Evolutionary conservation across 305 asterid genomes (phyloP).

Genomic region (Solanum hybrid): DNA sequence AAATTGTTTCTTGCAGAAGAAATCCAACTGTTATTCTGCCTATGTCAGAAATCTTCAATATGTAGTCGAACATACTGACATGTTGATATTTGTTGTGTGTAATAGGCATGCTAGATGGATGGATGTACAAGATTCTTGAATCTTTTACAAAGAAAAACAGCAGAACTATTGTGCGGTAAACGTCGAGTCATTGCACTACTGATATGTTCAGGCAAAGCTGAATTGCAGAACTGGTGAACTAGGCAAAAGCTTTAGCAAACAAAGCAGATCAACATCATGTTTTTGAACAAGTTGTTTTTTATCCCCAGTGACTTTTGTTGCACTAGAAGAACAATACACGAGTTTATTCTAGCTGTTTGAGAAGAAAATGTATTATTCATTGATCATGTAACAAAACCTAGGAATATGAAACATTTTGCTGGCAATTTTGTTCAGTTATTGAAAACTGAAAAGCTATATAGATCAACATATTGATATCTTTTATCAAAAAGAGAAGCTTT

Average conservation of each 20-base stretch:
- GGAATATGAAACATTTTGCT: background rate
- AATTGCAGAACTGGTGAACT: background rate
- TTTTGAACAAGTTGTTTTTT: background rate
- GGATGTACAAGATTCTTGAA: slow-evolving; percentile 80
- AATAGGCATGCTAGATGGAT: slow-evolving; percentile 90
- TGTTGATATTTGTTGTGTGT: background rate
- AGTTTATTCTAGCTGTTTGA: background rate
- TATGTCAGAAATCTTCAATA: background rate
- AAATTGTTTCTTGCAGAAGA: background rate
- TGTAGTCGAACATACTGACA: background rate
- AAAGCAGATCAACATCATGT: background rate
- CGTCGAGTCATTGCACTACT: background rate
- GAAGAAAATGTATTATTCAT: background rate
- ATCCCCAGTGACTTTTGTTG: background rate
- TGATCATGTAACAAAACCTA: background rate
- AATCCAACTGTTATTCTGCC: background rate
- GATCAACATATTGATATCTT: background rate
- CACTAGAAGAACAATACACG: background rate
- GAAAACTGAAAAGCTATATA: background rate
- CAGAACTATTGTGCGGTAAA: slow-evolving; percentile 44
- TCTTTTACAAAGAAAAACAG: slow-evolving; percentile 53
- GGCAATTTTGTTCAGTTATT: background rate
- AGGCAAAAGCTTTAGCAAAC: background rate
- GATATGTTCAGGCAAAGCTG: background rate
- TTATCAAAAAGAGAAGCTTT: background rate